These are phyloP conservation scores for Lyophyllum shimeji DNA, from an alignment of 768 basidiomycete genomes.

Conservation along the genomic window DNA sequence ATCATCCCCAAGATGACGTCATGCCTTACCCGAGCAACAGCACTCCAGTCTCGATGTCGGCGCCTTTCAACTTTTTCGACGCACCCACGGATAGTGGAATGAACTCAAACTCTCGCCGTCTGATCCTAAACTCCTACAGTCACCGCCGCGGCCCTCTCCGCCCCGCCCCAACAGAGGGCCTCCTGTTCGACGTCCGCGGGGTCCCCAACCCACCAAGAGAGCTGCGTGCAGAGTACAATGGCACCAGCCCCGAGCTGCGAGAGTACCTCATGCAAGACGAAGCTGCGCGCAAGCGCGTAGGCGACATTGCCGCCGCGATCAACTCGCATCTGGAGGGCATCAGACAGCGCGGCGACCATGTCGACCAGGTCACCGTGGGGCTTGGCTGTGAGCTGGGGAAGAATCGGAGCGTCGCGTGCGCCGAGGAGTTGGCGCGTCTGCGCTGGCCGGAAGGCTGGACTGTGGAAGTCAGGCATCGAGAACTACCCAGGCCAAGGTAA, in stretches of 20 bases:
- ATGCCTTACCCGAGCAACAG: too few species aligned
- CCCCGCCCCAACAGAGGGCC: slow-evolving; percentile 1
- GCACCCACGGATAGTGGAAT: not conserved
- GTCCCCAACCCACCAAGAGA: slow-evolving; percentile 7
- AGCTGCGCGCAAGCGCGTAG: not conserved
- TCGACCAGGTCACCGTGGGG: not conserved
- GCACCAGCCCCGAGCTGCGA: not conserved
- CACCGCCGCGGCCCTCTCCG: slow-evolving; percentile 9
- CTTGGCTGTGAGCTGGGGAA: slow-evolving; percentile 9
- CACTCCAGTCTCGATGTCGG: not conserved
- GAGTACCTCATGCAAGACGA: not conserved
- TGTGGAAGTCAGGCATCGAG: slow-evolving; percentile 7
- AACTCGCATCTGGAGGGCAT: not conserved
- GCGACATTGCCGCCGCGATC: not conserved
- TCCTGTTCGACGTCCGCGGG: slow-evolving; percentile 11
- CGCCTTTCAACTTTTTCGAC: not conserved
- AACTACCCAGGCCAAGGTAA: not conserved
- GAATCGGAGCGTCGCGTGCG: slow-evolving; percentile 13
- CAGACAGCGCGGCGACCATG: not conserved
- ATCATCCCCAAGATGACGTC: too few species aligned
- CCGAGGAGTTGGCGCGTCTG: slow-evolving; percentile 9
- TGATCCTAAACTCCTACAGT: slow-evolving; percentile 4
- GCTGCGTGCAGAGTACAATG: not conserved
- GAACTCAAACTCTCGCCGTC: not conserved
- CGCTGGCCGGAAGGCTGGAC: slow-evolving; percentile 8